Percentiles rank a stretch among this genome's conserved stretches.
These are phyloP conservation scores for Sistotremastrum niveocremeum DNA, from an alignment of 768 basidiomycete species.

Conservation along the genomic window DNA sequence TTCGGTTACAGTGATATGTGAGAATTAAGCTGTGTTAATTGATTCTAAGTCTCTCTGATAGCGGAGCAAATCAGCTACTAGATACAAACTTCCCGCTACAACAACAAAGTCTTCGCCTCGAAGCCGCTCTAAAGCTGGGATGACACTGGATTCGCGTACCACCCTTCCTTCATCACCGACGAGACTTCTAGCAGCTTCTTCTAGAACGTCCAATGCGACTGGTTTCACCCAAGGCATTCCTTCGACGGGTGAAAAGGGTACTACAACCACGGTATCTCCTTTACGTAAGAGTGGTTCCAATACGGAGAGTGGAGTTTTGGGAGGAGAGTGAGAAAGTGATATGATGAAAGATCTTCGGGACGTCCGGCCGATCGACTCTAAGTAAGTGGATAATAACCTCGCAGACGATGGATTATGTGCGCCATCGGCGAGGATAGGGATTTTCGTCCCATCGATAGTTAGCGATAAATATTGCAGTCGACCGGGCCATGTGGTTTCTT, in stretches of 20 bases:
- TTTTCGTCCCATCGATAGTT: conserved; percentile 10
- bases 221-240: conserved; percentile 92
- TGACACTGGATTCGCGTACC: conserved; percentile 22
- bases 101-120: conserved; percentile 37
- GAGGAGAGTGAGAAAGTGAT: conserved; percentile 74
- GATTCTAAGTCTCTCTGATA: no score
- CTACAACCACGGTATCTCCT: conserved; percentile 32
- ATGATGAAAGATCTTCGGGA: conserved; percentile 39
- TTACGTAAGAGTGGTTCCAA: conserved; percentile 48
- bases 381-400: conserved; percentile 48
- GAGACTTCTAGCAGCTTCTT: conserved; percentile 35
- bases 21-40: no score
- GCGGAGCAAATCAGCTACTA: conserved; percentile 66
- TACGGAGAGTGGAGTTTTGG: conserved; percentile 65
- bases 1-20: no score
- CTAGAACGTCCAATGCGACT: conserved; percentile 25
- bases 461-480: conserved; percentile 58
- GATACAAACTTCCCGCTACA: conserved; percentile 84
- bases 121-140: conserved; percentile 38
- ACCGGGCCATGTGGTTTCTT: conserved; percentile 60
- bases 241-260: conserved; percentile 61
- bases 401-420: conserved; percentile 87
- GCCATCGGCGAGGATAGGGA: conserved; percentile 69
- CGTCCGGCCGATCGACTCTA: conserved; percentile 36
- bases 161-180: conserved; percentile 20